Percentiles rank a stretch among this genome's conserved stretches.
Evolutionary conservation across 257 asterid species (phyloP).

Genomic region (Jaltomata sinuosa): DNA sequence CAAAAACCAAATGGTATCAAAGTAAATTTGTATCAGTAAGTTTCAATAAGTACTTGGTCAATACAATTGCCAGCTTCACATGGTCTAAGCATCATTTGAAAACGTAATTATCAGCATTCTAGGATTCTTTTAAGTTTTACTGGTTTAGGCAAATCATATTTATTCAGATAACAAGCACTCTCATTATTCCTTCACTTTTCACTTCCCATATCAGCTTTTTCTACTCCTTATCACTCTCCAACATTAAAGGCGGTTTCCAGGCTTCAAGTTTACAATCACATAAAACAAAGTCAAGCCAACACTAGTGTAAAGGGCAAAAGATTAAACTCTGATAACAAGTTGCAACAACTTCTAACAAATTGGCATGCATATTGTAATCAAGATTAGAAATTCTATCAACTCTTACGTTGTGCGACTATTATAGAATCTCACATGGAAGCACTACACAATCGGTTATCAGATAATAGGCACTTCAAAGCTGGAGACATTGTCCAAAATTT

Average conservation of each 20-base stretch:
- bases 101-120: neutral
- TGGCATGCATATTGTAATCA: neutral
- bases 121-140: neutral
- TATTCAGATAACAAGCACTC: neutral
- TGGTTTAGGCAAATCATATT: neutral
- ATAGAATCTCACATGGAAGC: neutral
- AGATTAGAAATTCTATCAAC: neutral
- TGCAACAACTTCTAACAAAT: neutral
- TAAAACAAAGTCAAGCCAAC: neutral
- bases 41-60: neutral
- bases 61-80: neutral
- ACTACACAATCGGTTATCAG: neutral
- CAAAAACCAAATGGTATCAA: neutral
- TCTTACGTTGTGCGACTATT: neutral
- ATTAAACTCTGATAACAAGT: neutral
- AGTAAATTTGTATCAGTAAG: neutral
- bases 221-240: neutral
- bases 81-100: neutral
- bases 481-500: neutral
- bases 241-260: neutral
- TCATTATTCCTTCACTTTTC: neutral
- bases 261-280: neutral
- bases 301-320: neutral
- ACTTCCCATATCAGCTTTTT: neutral
- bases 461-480: neutral